Base-by-base conservation (phyloP, 352 stramenopile species). In the Globisporangium emineosum region DNA sequence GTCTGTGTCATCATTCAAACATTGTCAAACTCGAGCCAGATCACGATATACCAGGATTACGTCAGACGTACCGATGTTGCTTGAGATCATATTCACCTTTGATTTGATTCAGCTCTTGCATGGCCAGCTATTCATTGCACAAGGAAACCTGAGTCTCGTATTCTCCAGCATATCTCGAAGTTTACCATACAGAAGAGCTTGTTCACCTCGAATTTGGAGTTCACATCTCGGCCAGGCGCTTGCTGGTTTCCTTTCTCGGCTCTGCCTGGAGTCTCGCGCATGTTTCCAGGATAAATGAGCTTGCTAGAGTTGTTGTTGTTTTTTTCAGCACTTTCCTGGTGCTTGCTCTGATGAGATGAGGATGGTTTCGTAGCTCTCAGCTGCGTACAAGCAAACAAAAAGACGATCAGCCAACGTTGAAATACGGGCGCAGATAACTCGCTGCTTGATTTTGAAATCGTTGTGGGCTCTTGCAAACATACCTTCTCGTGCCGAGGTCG, bases 81-180 rank as follows among this genome's bases (percentile, higher is more conserved):
- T 75, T 80, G 19, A 71, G 19, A 4, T 72, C 57, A 57, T 76
- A 77, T 23, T 81, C 69, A 25, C 56, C 59, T 59, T 83, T 81
- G 53, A 82, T 86, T 58, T 80, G 40, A 19, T 77, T 67, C 23
- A 86, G 68, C 51, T 86, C 77, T 32, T 81, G 70, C 68, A 83
- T 79, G 0, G 77, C 76, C 12, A 81, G 45, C 76, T 83, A 51
- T 7, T 30, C 17, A 57, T 40, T 27, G n/a, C 51, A 57, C 6
- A 33, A n/a, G 1, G 1, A n/a, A 21, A 40, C 21, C 27, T 57
- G 12, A 57, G 51, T 25, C 25, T 40, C 35, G 49, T 12, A 10
- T 10, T 35, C 49, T 55, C 19, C 23, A 55, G 6, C 6, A 33
- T 1, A 43, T 43, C 35, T n/a, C 3, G 25, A n/a, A 32, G 8